Evolutionary conservation across 768 basidiomycete species (phyloP).

Genomic region (Trametes cinnabarina): DNA sequence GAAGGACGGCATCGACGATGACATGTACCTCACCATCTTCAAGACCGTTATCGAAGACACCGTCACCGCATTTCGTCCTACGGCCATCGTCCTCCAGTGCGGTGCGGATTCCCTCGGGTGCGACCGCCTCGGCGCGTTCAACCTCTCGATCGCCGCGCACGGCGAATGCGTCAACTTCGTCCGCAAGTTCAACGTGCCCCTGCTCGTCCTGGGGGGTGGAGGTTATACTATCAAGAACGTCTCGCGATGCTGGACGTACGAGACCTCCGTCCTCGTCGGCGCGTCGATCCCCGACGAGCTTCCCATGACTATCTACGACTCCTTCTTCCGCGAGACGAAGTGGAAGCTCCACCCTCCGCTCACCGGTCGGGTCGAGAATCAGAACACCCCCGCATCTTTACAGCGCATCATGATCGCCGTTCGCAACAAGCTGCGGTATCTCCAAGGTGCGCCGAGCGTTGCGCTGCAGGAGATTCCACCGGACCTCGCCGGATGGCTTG

Average conservation of each 20-base stretch:
- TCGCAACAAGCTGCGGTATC: conserved; percentile 83
- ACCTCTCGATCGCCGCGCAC: conserved; percentile 94
- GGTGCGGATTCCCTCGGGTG: conserved; percentile 96
- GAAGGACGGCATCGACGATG: conserved; percentile 95
- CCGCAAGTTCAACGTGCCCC: conserved; percentile 84
- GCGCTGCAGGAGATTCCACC: conserved; percentile 97
- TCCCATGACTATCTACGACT: conserved; percentile 85
- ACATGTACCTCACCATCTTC: conserved; percentile 93
- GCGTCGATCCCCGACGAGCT: conserved; percentile 81
- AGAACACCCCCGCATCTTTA: conserved; percentile 78
- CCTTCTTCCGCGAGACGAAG: conserved; percentile 88
- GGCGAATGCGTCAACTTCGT: conserved; percentile 99
- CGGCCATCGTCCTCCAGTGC: conserved; percentile 92
- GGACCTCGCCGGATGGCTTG: conserved; percentile 75
- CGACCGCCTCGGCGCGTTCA: conserved; percentile 95
- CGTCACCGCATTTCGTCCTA: conserved; percentile 83
- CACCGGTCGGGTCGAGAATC: conserved; percentile 88
- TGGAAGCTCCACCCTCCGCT: conserved; percentile 94
- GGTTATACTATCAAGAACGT: conserved; percentile 98
- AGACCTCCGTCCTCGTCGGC: conserved; percentile 90
- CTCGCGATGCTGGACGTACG: conserved; percentile 98
- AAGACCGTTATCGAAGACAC: conserved; percentile 96
- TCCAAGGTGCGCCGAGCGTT: conserved; percentile 95
- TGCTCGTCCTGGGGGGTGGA: conserved; percentile 91
- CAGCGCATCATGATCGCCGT: conserved; percentile 87